Evolutionary conservation across 2,329 filamentous ascomycete species (phyloP).

Genomic region (Fusarium metavorans): DNA sequence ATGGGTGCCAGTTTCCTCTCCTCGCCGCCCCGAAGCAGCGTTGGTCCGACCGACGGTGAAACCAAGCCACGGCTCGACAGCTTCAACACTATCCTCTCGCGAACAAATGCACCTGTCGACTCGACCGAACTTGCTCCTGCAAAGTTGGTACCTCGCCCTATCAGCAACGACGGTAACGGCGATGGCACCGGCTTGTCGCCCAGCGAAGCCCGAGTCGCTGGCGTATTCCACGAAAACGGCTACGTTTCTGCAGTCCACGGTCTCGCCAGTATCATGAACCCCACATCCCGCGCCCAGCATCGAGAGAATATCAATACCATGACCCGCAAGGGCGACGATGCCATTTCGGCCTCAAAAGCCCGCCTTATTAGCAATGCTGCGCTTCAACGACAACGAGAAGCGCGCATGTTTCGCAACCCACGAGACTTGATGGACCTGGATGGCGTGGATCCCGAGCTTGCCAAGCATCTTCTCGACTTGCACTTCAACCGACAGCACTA

Average conservation of each 20-base stretch:
- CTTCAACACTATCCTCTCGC: conserved; percentile 42
- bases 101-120: conserved; percentile 20
- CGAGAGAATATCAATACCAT: conserved; percentile 47
- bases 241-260: conserved; percentile 52
- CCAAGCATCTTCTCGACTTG: conserved; percentile 52
- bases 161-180: conserved; percentile 46
- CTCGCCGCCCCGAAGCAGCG: conserved; percentile 44
- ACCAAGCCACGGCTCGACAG: conserved; percentile 41
- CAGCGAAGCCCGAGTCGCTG: conserved; percentile 50
- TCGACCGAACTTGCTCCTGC: conserved; percentile 30
- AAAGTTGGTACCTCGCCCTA: conserved; percentile 40
- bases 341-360: conserved; percentile 47
- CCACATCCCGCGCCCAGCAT: conserved; percentile 44
- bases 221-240: conserved; percentile 51
- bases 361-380: conserved; percentile 52
- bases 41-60: conserved; percentile 43
- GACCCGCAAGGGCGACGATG: conserved; percentile 42
- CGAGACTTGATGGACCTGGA: conserved; percentile 50
- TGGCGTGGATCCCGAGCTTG: conserved; percentile 49
- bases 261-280: conserved; percentile 51
- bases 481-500: conserved; percentile 54
- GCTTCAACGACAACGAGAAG: conserved; percentile 49
- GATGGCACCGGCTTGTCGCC: conserved; percentile 47
- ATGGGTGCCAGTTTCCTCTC: conserved; percentile 45
- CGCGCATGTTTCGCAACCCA: conserved; percentile 47